These are phyloP conservation scores for Ganoderma boninense DNA, from an alignment of 1,284 basidiomycete genomes.

Conservation along the genomic window DNA sequence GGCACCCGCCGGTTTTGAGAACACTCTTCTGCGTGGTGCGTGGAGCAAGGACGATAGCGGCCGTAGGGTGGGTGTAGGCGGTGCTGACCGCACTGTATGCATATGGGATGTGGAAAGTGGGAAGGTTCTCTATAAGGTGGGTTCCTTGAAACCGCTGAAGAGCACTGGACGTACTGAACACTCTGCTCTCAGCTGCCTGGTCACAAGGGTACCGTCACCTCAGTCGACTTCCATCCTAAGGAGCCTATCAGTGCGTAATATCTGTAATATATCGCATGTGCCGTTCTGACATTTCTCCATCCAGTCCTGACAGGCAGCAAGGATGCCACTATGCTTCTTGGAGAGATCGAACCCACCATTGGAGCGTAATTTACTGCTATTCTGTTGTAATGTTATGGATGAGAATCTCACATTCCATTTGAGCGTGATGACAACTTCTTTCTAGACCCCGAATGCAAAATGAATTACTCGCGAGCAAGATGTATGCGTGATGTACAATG, in stretches of 20 bases:
- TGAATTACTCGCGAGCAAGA: slow-evolving; percentile 1
- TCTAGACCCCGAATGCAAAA: background rate
- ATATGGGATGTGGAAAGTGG: slow-evolving; percentile 94
- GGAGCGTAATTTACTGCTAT: slow-evolving; percentile 29
- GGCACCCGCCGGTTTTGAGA: slow-evolving; percentile 92
- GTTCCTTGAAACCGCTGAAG: slow-evolving; percentile 30
- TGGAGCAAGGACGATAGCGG: slow-evolving; percentile 86
- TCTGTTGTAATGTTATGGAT: slow-evolving; percentile 16
- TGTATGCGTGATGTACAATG: slow-evolving; percentile 9
- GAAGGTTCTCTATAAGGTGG: slow-evolving; percentile 85
- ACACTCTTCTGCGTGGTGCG: slow-evolving; percentile 78
- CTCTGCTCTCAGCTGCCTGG: slow-evolving; percentile 74
- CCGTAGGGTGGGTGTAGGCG: slow-evolving; percentile 77
- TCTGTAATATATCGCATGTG: background rate
- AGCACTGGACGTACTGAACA: slow-evolving; percentile 1
- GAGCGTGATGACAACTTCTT: background rate
- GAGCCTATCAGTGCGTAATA: slow-evolving; percentile 84
- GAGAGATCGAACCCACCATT: slow-evolving; percentile 77
- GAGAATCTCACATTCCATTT: no score
- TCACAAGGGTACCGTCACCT: slow-evolving; percentile 92
- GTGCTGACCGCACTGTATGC: slow-evolving; percentile 86
- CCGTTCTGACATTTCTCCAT: slow-evolving; percentile 20
- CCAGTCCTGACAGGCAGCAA: slow-evolving; percentile 88
- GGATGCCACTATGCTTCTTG: slow-evolving; percentile 88
- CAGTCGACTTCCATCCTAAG: slow-evolving; percentile 91